phyloP scores from a whole-genome alignment of 2,329 filamentous ascomycete genomes.

The Emmonsiellopsis sp. region DNA sequence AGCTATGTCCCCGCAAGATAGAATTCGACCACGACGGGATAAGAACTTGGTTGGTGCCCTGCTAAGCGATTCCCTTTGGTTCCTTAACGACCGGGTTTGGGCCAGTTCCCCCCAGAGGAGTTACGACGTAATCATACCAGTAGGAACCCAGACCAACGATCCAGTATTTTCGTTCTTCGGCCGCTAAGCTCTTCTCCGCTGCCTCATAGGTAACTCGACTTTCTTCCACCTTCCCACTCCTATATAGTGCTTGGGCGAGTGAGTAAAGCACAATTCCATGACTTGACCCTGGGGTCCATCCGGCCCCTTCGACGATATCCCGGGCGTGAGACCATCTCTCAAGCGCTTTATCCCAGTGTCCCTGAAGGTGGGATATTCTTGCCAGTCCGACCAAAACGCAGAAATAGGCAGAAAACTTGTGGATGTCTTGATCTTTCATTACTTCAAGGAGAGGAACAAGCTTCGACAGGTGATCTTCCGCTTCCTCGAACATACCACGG shows the following conservation, averaged over 20 bases:
- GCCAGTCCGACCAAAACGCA: background rate
- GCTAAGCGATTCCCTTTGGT: background rate
- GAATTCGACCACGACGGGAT: no score
- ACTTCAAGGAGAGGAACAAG: background rate
- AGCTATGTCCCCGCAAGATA: no score
- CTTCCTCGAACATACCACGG: background rate
- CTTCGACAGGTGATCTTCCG: background rate
- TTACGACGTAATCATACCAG: slow-evolving; percentile 3
- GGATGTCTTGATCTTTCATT: background rate
- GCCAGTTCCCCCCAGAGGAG: background rate
- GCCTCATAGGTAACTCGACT: background rate
- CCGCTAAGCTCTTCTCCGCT: slow-evolving; percentile 1
- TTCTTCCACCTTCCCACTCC: background rate
- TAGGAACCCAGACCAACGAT: slow-evolving; percentile 5
- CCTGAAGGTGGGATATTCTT: slow-evolving; percentile 6
- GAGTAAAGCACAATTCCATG: background rate
- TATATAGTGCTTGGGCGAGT: background rate
- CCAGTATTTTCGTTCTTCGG: slow-evolving; percentile 2
- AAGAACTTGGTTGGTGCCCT: no score
- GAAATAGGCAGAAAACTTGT: background rate
- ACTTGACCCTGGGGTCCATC: background rate
- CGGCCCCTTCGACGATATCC: background rate
- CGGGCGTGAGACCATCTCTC: background rate
- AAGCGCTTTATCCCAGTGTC: slow-evolving; percentile 4
- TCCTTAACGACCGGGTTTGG: background rate